Conservation (phyloP, 2,329 filamentous ascomycete species). For the Trichoderma sp. region DNA sequence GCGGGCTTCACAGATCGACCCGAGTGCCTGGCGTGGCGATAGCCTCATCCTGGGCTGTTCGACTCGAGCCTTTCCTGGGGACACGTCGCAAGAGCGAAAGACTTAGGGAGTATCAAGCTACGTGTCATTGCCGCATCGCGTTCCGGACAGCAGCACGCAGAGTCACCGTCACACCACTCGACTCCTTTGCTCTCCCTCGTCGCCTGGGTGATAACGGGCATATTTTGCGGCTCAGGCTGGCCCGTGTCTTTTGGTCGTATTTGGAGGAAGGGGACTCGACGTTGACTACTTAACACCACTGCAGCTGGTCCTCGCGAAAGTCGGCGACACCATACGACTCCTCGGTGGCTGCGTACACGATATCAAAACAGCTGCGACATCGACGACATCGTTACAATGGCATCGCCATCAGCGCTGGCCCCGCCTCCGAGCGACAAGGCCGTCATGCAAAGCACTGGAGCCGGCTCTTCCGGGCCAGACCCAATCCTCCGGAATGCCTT, state of each 20-base stretch:
- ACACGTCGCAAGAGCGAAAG: background rate
- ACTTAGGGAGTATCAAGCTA: background rate
- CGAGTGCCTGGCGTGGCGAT: background rate
- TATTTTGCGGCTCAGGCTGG: background rate
- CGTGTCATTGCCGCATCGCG: background rate
- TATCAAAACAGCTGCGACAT: background rate
- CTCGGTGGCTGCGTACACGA: background rate
- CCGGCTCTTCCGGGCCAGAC: slow-evolving; percentile 42
- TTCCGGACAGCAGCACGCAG: background rate
- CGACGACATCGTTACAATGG: slow-evolving; percentile 1
- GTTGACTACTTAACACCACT: background rate
- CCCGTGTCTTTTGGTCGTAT: background rate
- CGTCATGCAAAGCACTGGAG: background rate
- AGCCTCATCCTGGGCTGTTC: slow-evolving; percentile 1
- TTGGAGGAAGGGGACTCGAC: background rate
- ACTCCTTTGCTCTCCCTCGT: background rate
- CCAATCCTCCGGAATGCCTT: slow-evolving; percentile 81
- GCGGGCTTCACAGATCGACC: background rate
- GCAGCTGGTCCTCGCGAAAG: background rate
- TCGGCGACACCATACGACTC: background rate
- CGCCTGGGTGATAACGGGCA: background rate
- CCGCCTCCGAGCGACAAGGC: background rate
- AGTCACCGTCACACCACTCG: background rate
- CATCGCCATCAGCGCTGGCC: background rate
- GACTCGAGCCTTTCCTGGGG: background rate